Conservation (phyloP, 495 filamentous ascomycete species). For the Podospora appendiculata region DNA sequence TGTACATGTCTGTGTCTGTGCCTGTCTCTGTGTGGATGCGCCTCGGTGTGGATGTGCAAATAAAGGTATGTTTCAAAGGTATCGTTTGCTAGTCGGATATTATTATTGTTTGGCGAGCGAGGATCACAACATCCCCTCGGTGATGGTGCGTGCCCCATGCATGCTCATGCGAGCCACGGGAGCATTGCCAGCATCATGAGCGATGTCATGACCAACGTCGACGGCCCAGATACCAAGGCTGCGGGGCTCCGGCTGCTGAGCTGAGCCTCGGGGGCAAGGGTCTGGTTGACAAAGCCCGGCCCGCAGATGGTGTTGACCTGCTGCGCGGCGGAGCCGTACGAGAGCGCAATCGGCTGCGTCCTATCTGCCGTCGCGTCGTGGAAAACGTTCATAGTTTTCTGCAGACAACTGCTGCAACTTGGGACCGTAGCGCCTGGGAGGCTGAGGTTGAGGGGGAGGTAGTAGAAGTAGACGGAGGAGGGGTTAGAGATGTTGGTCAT, state of each 20-base stretch:
- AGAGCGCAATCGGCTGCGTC: conserved; percentile 46
- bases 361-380: conserved; percentile 51
- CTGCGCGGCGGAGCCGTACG: conserved; percentile 56
- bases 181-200: no score
- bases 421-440: conserved; percentile 57
- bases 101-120: no score
- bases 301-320: conserved; percentile 62
- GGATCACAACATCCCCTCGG: no score
- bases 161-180: no score
- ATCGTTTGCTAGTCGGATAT: no score
- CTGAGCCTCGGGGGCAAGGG: conserved; percentile 38
- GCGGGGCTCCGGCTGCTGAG: not conserved
- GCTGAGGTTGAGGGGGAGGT: conserved; percentile 66
- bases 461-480: conserved; percentile 71
- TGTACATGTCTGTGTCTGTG: no score
- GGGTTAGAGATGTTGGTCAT: conserved; percentile 64
- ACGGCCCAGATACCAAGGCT: no score
- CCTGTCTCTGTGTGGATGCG: no score
- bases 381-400: conserved; percentile 64
- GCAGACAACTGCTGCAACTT: conserved; percentile 60
- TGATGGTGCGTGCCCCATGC: no score
- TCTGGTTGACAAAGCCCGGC: conserved; percentile 50
- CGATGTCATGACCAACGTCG: no score
- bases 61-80: no score
- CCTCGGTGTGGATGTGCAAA: no score